A percentile compares a stretch with the other conserved stretches of the same genome.
phyloP scores from a whole-genome alignment of 1,284 basidiomycete species.

The Apiotrichum sp. region DNA sequence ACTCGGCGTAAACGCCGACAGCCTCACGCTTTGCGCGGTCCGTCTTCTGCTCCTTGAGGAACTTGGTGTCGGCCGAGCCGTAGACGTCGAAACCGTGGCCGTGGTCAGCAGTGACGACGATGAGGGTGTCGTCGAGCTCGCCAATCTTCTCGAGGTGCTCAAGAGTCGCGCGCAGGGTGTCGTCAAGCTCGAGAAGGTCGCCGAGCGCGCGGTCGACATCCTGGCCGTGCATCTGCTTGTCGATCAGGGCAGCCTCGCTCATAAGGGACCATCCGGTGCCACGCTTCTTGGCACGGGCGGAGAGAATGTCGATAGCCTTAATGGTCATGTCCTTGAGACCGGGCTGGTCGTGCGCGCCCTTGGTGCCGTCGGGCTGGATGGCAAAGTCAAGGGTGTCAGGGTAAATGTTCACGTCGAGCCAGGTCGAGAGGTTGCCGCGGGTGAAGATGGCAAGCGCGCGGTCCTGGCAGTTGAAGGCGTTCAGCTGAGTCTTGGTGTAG shows the following conservation, averaged over 20 bases:
- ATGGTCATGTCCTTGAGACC: conserved; percentile 50
- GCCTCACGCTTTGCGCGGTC: conserved; percentile 46
- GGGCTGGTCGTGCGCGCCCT: conserved; percentile 44
- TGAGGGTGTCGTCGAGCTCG: conserved; percentile 46
- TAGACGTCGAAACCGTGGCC: conserved; percentile 45
- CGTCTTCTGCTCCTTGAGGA: conserved; percentile 32
- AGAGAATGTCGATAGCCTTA: conserved; percentile 48
- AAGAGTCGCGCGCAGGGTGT: conserved; percentile 46
- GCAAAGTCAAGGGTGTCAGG: conserved; percentile 34
- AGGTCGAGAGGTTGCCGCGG: conserved; percentile 45
- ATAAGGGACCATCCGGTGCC: conserved; percentile 47
- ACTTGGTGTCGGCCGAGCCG: conserved; percentile 45
- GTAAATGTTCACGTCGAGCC: conserved; percentile 47
- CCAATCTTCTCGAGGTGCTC: conserved; percentile 46
- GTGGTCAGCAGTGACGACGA: conserved; percentile 49
- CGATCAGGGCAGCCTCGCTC: conserved; percentile 48
- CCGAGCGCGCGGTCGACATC: conserved; percentile 48
- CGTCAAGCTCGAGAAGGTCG: conserved; percentile 49
- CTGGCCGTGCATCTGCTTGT: conserved; percentile 48
- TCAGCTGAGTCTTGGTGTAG: conserved; percentile 42
- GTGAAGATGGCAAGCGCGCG: conserved; percentile 47
- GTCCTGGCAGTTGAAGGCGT: conserved; percentile 38
- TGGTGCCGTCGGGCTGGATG: conserved; percentile 28
- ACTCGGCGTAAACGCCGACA: conserved; percentile 43
- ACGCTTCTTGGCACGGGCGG: conserved; percentile 37